Conservation (phyloP, 164 flowering plant species). For the Annona cherimola region DNA sequence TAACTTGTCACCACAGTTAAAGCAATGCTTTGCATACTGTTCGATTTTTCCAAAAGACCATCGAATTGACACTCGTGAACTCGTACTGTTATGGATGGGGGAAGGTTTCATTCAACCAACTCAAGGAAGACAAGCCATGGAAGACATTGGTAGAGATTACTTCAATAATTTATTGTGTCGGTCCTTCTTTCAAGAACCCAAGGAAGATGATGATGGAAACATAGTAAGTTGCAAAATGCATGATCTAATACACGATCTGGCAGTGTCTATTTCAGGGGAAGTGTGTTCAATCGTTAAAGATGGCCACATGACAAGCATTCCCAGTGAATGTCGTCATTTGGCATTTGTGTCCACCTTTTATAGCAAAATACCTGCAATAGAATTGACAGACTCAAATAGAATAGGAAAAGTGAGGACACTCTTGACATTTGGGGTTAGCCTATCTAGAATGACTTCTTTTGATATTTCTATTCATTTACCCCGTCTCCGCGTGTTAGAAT, state of each 20-base stretch:
- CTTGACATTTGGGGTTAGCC: neutral
- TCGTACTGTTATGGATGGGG: slow-evolving; percentile 17
- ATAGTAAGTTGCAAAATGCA: neutral
- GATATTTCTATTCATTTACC: neutral
- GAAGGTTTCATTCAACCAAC: slow-evolving; percentile 5
- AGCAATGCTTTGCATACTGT: too few species aligned
- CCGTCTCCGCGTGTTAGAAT: slow-evolving; percentile 1
- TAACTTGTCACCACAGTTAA: too few species aligned
- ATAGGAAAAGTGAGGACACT: neutral
- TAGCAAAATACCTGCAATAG: neutral
- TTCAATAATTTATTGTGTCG: neutral
- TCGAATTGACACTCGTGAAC: neutral
- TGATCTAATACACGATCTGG: slow-evolving; percentile 4
- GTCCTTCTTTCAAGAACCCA: neutral
- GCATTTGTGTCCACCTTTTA: neutral
- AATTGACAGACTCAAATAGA: neutral
- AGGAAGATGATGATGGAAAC: neutral
- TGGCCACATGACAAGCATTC: neutral
- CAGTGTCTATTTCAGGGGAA: neutral
- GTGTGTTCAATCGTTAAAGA: neutral
- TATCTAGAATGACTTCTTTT: neutral
- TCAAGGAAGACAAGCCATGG: neutral
- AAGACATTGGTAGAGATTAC: slow-evolving; percentile 4
- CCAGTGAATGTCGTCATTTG: neutral
- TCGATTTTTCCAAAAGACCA: slow-evolving; percentile 17